Evolutionary conservation across 2,329 filamentous ascomycete species (phyloP).

Genomic region (Fusarium drepaniforme): DNA sequence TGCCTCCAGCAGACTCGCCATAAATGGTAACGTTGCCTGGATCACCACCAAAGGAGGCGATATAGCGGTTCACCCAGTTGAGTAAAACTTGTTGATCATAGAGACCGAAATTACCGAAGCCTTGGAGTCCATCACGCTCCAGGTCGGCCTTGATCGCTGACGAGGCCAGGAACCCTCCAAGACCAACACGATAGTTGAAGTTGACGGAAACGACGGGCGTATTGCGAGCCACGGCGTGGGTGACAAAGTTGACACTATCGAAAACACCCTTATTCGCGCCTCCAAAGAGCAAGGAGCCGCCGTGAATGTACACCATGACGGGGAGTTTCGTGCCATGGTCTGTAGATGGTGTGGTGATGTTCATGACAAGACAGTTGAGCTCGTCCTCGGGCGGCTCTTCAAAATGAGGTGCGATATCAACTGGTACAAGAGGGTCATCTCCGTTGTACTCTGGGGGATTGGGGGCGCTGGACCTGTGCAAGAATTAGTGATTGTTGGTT

Average conservation of each 20-base stretch:
- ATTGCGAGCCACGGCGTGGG: conserved; percentile 7
- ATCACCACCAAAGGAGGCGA: conserved; percentile 22
- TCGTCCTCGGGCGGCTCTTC: conserved; percentile 22
- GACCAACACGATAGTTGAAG: conserved; percentile 25
- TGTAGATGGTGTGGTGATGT: conserved; percentile 10
- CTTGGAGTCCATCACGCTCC: conserved; percentile 6
- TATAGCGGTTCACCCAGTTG: conserved; percentile 21
- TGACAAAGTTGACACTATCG: conserved; percentile 23
- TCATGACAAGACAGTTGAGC: conserved; percentile 27
- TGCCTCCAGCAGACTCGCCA: conserved; percentile 22
- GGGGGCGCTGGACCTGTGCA: conserved; percentile 16
- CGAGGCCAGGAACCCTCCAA: conserved; percentile 20
- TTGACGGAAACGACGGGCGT: conserved; percentile 16
- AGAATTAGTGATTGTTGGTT: background rate
- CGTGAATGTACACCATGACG: conserved; percentile 30
- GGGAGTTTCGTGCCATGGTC: background rate
- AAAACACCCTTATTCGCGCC: conserved; percentile 22
- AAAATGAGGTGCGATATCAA: conserved; percentile 17
- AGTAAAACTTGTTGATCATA: conserved; percentile 23
- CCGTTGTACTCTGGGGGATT: conserved; percentile 29
- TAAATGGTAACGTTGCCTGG: conserved; percentile 23
- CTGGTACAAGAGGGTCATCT: background rate
- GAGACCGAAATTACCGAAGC: conserved; percentile 24
- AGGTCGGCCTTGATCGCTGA: conserved; percentile 17
- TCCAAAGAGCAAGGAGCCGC: conserved; percentile 26